phyloP scores from a whole-genome alignment of 176 grass and related monocot species.

The Oryza australiensis region DNA sequence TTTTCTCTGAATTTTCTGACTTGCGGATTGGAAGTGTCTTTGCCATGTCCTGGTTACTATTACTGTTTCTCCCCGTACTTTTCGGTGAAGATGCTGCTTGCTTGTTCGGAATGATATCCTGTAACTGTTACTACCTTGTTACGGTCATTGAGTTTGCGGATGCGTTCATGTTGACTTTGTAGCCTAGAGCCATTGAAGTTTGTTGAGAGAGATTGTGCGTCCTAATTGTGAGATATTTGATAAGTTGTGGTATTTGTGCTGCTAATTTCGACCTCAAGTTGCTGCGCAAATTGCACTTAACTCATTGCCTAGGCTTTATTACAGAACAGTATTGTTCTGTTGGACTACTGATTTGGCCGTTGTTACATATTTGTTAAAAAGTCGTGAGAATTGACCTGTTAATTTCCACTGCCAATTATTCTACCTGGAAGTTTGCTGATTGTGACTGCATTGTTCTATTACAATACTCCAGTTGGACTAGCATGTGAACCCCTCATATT shows the following conservation, averaged over 20 bases:
- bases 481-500: neutral
- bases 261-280: neutral
- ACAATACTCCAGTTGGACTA: constrained; percentile 1
- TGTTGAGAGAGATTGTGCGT: neutral
- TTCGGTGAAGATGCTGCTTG: neutral
- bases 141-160: neutral
- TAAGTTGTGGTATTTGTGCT: neutral
- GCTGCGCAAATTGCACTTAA: neutral
- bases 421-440: constrained; percentile 16
- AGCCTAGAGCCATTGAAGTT: neutral
- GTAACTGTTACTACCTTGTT: neutral
- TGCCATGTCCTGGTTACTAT: neutral
- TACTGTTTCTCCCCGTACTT: constrained; percentile 25
- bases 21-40: neutral
- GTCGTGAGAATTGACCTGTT: constrained; percentile 13
- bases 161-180: constrained; percentile 18
- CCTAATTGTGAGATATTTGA: constrained; percentile 1
- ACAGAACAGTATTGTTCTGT: neutral
- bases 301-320: constrained; percentile 11
- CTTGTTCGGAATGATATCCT: constrained; percentile 22
- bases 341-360: constrained; percentile 26
- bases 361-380: constrained; percentile 25
- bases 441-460: constrained; percentile 7
- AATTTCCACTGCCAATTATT: constrained; percentile 1
- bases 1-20: constrained; percentile 5